Evolutionary conservation across 2,329 filamentous ascomycete species (phyloP).

Genomic region (Colletotrichum falcatum): DNA sequence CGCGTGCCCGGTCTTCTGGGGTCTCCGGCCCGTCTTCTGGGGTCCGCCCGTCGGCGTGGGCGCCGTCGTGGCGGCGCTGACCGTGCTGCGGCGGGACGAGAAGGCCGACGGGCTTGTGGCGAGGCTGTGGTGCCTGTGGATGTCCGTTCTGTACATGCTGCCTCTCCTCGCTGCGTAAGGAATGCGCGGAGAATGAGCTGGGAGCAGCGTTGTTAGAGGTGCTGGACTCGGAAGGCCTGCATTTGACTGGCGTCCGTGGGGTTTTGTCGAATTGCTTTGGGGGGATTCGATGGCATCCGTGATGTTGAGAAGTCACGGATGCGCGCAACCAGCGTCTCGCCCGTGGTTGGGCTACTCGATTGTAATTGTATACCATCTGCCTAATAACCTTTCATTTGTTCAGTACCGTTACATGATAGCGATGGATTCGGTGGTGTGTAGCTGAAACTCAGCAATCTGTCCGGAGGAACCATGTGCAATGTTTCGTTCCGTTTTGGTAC

Average conservation of each 20-base stretch:
- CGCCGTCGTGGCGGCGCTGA: conserved; percentile 32
- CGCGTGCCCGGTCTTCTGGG: conserved; percentile 11
- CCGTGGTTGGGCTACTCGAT: no score
- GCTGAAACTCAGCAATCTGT: neutral
- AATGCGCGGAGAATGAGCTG: neutral
- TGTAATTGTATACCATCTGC: no score
- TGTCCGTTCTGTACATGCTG: conserved; percentile 42
- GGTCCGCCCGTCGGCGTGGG: conserved; percentile 19
- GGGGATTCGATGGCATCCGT: no score
- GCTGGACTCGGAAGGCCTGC: neutral
- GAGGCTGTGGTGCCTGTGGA: conserved; percentile 46
- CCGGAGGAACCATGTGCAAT: no score
- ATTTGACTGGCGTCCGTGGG: neutral
- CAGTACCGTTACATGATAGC: no score
- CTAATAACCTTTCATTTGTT: no score
- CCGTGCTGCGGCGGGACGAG: conserved; percentile 40
- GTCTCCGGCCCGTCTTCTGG: neutral
- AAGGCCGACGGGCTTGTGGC: conserved; percentile 43
- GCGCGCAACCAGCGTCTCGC: neutral
- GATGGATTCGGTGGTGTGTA: neutral
- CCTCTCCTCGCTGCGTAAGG: conserved; percentile 28
- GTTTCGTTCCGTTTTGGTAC: no score
- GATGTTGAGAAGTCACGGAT: neutral
- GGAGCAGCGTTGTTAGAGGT: no score
- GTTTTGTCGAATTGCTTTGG: neutral